Percentiles rank a stretch among this genome's conserved stretches.
These are phyloP conservation scores for Malassezia nana DNA, from an alignment of 1,284 basidiomycete genomes.

Conservation along the genomic window DNA sequence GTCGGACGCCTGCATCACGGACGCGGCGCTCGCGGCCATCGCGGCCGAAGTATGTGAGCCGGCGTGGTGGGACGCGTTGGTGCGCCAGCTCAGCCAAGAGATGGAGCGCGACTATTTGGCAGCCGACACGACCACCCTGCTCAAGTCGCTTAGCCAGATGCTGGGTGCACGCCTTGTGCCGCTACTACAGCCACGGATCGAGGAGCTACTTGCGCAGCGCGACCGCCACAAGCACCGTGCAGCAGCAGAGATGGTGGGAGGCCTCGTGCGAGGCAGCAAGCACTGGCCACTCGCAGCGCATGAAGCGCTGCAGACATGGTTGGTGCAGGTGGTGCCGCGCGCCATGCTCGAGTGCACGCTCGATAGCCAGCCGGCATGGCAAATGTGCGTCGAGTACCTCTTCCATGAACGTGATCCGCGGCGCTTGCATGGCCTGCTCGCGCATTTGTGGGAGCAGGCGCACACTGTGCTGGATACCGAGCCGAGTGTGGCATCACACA, in stretches of 20 bases:
- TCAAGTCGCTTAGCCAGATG: conserved; percentile 55
- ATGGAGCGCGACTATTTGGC: conserved; percentile 40
- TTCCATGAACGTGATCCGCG: conserved; percentile 73
- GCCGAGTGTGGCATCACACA: too few species aligned
- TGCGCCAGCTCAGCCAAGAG: conserved; percentile 40
- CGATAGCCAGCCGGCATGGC: conserved; percentile 50
- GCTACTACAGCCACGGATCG: conserved; percentile 50
- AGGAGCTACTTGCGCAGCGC: conserved; percentile 50
- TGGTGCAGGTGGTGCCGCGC: conserved; percentile 59
- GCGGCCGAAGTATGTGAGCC: conserved; percentile 52
- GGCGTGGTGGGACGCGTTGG: conserved; percentile 57
- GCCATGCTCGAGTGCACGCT: conserved; percentile 58
- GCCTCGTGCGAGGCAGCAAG: conserved; percentile 66
- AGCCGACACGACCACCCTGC: conserved; percentile 50
- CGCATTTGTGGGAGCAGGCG: conserved; percentile 51
- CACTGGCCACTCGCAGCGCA: conserved; percentile 68
- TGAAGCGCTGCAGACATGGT: conserved; percentile 69
- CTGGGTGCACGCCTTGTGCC: conserved; percentile 55
- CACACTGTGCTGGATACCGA: conserved; percentile 17
- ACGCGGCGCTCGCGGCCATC: conserved; percentile 55
- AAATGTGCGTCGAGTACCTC: conserved; percentile 52
- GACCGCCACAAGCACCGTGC: conserved; percentile 89
- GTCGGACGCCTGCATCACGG: conserved; percentile 32
- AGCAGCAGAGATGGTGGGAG: conserved; percentile 73
- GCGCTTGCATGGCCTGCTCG: conserved; percentile 64